Conservation (phyloP, 768 basidiomycete species). For the Pseudohyphozyma bogoriensis region DNA sequence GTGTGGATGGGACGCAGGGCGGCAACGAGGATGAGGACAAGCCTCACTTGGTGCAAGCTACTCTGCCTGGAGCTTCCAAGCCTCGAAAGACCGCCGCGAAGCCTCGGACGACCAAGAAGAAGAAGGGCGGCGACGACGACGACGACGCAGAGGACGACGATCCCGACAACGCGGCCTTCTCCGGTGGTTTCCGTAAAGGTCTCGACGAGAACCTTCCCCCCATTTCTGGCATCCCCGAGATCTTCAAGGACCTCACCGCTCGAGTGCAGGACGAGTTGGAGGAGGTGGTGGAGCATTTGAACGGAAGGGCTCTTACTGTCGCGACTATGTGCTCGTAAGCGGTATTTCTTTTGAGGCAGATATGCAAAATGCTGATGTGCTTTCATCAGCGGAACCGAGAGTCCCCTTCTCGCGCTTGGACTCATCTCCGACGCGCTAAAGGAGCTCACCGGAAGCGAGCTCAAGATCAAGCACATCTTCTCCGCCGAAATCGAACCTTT, state of each 20-base stretch:
- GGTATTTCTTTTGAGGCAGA: background rate
- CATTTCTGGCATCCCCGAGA: conserved; percentile 57
- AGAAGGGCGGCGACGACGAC: background rate
- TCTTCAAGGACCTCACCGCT: conserved; percentile 64
- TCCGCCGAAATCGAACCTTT: conserved; percentile 59
- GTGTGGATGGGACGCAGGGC: too few species aligned
- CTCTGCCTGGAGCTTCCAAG: background rate
- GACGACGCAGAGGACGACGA: background rate
- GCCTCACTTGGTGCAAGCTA: too few species aligned
- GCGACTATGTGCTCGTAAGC: conserved; percentile 70
- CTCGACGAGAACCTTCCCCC: conserved; percentile 46
- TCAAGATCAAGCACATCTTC: conserved; percentile 49
- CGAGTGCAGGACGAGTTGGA: conserved; percentile 47
- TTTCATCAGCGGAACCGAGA: conserved; percentile 75
- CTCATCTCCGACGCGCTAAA: conserved; percentile 67
- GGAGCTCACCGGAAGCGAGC: conserved; percentile 63
- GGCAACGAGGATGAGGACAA: too few species aligned
- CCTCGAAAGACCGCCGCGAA: background rate
- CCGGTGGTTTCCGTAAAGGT: background rate
- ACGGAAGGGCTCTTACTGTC: conserved; percentile 75
- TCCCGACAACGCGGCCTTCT: background rate
- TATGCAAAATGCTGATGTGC: background rate
- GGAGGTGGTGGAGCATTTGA: conserved; percentile 35
- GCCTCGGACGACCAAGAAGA: background rate
- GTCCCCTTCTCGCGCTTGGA: conserved; percentile 79